A percentile compares a stretch with the other conserved stretches of the same genome.
These are phyloP conservation scores for Cordyceps pruinosa DNA, from an alignment of 2,329 filamentous ascomycete species.

Conservation along the genomic window DNA sequence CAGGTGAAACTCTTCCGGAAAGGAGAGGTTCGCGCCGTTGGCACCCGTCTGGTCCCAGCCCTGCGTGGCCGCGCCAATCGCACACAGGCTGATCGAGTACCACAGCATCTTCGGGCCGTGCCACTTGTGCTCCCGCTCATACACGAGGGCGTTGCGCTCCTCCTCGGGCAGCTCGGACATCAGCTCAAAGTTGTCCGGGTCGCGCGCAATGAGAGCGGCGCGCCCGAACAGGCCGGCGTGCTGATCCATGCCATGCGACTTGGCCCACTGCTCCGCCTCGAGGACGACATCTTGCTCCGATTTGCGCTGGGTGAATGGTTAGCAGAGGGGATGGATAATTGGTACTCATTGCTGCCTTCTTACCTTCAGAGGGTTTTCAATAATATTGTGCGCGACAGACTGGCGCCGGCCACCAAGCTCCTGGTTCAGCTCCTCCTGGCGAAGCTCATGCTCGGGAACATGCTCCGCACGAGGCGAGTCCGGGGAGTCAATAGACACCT, in stretches of 20 bases:
- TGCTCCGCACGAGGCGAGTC: conserved; percentile 13
- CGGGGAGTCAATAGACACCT: conserved; percentile 4
- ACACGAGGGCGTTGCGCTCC: conserved; percentile 28
- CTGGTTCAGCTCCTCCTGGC: neutral
- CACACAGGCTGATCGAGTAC: conserved; percentile 45
- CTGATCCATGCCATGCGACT: conserved; percentile 39
- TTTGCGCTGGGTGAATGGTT: conserved; percentile 16
- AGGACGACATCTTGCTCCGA: conserved; percentile 20
- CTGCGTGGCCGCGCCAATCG: conserved; percentile 48
- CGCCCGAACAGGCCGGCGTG: conserved; percentile 36
- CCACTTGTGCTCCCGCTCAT: conserved; percentile 54
- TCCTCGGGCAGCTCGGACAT: conserved; percentile 23
- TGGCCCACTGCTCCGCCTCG: conserved; percentile 46
- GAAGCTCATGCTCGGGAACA: conserved; percentile 2
- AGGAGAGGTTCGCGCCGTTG: conserved; percentile 56
- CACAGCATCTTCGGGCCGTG: conserved; percentile 38
- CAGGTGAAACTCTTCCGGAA: conserved; percentile 38
- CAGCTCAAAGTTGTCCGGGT: conserved; percentile 20
- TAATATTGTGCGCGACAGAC: conserved; percentile 25
- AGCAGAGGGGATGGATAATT: too few species aligned
- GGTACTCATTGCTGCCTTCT: too few species aligned
- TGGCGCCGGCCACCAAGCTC: conserved; percentile 16
- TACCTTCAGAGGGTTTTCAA: conserved; percentile 28
- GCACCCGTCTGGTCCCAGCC: conserved; percentile 60
- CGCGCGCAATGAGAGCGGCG: conserved; percentile 30